These are phyloP conservation scores for Fusarium citri DNA, from an alignment of 2,329 filamentous ascomycete species.

Conservation along the genomic window DNA sequence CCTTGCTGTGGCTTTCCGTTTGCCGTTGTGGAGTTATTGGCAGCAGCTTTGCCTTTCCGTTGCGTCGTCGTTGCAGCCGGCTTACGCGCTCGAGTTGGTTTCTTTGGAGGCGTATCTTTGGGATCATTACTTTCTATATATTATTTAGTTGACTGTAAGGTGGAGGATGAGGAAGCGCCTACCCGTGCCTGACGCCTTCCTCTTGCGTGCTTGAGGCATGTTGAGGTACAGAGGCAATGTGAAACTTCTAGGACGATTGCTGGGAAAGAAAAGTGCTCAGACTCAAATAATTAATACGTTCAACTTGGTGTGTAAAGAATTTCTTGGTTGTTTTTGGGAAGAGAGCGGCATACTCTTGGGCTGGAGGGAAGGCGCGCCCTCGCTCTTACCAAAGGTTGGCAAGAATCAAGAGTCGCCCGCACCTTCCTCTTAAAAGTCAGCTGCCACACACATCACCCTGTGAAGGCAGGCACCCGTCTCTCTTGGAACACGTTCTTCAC, in stretches of 20 bases:
- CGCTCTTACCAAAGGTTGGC: background rate
- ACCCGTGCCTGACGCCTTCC: conserved; percentile 42
- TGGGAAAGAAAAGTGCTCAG: background rate
- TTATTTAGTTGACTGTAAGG: conserved; percentile 1
- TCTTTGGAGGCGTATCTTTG: conserved; percentile 29
- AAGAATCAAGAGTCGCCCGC: background rate
- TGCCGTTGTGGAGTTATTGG: background rate
- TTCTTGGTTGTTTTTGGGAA: background rate
- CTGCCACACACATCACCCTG: background rate
- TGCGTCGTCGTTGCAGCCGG: background rate
- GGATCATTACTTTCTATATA: conserved; percentile 24
- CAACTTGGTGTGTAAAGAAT: background rate
- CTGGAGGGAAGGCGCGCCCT: background rate
- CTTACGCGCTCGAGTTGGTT: conserved; percentile 25
- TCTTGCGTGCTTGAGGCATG: conserved; percentile 48
- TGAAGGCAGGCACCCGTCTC: background rate
- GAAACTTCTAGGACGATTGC: background rate
- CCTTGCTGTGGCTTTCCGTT: conserved; percentile 26
- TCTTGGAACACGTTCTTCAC: background rate
- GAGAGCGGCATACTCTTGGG: background rate
- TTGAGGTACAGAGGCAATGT: background rate
- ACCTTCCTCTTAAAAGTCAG: background rate
- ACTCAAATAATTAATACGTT: background rate
- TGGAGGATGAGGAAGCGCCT: background rate
- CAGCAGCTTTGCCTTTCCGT: conserved; percentile 1